Evolutionary conservation across 768 basidiomycete genomes (phyloP).

Genomic region (Mycena galericulata): DNA sequence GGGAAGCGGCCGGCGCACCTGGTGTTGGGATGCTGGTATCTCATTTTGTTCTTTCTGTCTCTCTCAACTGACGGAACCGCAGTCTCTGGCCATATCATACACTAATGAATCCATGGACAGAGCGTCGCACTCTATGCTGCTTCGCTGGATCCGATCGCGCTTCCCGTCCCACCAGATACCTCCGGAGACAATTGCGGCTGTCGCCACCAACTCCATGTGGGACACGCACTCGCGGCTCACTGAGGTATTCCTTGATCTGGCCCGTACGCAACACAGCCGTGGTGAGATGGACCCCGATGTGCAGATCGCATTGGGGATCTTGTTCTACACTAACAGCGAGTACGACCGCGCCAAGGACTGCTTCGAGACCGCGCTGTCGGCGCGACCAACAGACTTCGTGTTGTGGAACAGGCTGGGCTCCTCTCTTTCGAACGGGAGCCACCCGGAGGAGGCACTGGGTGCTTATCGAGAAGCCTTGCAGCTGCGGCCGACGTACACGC

Average conservation of each 20-base stretch:
- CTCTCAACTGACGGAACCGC: not conserved
- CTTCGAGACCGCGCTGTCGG: slow-evolving; percentile 87
- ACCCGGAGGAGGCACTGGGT: slow-evolving; percentile 93
- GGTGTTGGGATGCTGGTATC: slow-evolving; percentile 83
- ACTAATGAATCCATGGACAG: slow-evolving; percentile 94
- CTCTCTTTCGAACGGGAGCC: slow-evolving; percentile 92
- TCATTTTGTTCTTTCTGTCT: slow-evolving; percentile 20
- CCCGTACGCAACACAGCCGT: slow-evolving; percentile 82
- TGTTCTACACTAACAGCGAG: slow-evolving; percentile 90
- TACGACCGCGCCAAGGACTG: slow-evolving; percentile 95
- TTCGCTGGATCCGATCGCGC: slow-evolving; percentile 83
- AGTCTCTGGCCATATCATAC: slow-evolving; percentile 97
- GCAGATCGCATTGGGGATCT: slow-evolving; percentile 91
- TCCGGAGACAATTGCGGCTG: slow-evolving; percentile 66
- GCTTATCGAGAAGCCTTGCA: slow-evolving; percentile 92
- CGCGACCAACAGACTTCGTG: slow-evolving; percentile 91
- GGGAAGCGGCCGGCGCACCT: slow-evolving; percentile 70
- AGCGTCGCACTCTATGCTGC: slow-evolving; percentile 85
- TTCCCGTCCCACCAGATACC: slow-evolving; percentile 69
- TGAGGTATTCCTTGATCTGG: slow-evolving; percentile 84
- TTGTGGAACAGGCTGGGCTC: slow-evolving; percentile 98
- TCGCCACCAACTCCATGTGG: slow-evolving; percentile 77
- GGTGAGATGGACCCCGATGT: slow-evolving; percentile 88
- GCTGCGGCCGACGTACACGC: slow-evolving; percentile 93
- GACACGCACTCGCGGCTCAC: slow-evolving; percentile 83